phyloP scores from a whole-genome alignment of 768 basidiomycete genomes.

The Psilocybe azurescens region DNA sequence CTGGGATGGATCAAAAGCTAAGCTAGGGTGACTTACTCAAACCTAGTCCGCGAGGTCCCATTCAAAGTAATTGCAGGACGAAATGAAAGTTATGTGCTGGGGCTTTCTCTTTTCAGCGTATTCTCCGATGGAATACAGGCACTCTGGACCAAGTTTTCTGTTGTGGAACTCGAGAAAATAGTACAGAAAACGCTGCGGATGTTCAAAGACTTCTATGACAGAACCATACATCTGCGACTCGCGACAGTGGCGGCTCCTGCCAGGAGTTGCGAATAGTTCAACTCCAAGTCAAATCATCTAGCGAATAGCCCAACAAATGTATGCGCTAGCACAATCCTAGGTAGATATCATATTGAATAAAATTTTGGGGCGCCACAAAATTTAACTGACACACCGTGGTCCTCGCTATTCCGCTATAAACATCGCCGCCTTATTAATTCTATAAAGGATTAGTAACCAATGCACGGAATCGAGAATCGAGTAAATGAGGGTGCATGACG shows the following conservation, averaged over 20 bases:
- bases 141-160: neutral
- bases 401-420: slow-evolving; percentile 2
- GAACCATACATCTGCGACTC: neutral
- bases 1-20: slow-evolving; percentile 9
- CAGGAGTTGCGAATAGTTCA: neutral
- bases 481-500: neutral
- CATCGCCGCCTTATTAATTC: neutral
- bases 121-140: neutral
- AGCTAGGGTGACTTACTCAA: neutral
- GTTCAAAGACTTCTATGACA: neutral
- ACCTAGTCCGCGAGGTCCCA: neutral
- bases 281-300: neutral
- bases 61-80: neutral
- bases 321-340: neutral
- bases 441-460: neutral
- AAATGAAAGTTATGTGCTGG: neutral
- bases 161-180: neutral
- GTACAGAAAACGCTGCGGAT: neutral
- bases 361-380: slow-evolving; percentile 9
- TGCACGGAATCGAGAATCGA: neutral
- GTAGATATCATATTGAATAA: neutral
- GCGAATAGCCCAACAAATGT: neutral
- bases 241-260: neutral
- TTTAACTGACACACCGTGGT: slow-evolving; percentile 13
- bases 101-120: neutral